Conservation (phyloP, 306 rosid species). For the Clitoria ternatea region DNA sequence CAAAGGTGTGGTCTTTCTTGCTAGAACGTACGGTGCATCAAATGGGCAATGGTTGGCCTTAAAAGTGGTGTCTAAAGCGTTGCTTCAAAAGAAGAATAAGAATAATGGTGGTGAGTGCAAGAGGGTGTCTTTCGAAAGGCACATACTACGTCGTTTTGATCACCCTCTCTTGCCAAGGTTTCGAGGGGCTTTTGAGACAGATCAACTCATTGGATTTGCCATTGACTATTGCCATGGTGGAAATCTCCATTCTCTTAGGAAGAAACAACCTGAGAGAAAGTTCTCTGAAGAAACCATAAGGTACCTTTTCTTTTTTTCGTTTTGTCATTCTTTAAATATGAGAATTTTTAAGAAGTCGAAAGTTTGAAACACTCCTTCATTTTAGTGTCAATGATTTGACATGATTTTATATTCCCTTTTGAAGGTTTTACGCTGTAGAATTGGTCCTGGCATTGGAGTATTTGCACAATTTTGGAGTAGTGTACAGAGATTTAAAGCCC, state of each 20-base stretch:
- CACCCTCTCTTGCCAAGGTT: constrained; percentile 72
- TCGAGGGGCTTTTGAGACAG: constrained; percentile 57
- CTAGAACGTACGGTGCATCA: constrained; percentile 10
- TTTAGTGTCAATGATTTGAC: not conserved
- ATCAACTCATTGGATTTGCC: constrained; percentile 53
- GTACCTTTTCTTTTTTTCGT: constrained; percentile 19
- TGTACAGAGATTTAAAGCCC: constrained; percentile 88
- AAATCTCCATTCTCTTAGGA: constrained; percentile 54
- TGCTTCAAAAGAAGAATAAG: constrained; percentile 42
- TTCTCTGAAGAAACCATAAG: constrained; percentile 74
- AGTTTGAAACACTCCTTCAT: not conserved
- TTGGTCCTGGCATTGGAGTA: constrained; percentile 75
- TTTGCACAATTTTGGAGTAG: constrained; percentile 68
- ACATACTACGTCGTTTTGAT: constrained; percentile 50
- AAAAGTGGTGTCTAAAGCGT: constrained; percentile 62
- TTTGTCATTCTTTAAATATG: no score
- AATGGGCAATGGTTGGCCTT: constrained; percentile 49
- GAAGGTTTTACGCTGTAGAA: constrained; percentile 88
- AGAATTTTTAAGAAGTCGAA: no score
- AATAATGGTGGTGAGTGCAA: constrained; percentile 27
- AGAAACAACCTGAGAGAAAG: constrained; percentile 59
- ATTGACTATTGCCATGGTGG: constrained; percentile 89
- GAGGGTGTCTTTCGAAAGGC: constrained; percentile 70
- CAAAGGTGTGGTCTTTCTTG: constrained; percentile 79
- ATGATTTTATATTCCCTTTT: not conserved